Evolutionary conservation across 371 early-diverging fungal species (phyloP).

Genomic region (Syncephalastrum sp.): DNA sequence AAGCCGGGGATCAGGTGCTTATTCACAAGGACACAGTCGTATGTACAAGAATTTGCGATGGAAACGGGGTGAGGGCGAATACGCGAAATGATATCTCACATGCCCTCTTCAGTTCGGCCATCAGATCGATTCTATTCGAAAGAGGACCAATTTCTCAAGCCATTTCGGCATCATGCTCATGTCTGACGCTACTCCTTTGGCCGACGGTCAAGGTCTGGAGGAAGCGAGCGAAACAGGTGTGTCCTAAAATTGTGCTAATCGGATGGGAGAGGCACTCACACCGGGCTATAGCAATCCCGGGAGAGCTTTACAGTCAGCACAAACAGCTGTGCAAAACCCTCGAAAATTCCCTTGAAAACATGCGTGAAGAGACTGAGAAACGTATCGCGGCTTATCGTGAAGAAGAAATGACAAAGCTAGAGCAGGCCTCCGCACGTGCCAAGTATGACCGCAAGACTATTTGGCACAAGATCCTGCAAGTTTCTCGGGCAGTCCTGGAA

Average conservation of each 20-base stretch:
- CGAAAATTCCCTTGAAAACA: constrained; percentile 15
- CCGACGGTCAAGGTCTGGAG: constrained; percentile 8
- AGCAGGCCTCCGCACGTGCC: constrained; percentile 18
- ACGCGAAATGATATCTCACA: constrained; percentile 2
- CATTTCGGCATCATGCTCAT: constrained; percentile 28
- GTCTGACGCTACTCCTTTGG: constrained; percentile 10
- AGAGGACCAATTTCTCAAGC: constrained; percentile 20
- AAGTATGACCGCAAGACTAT: constrained; percentile 25
- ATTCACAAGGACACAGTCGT: constrained; percentile 18
- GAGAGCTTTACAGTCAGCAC: constrained; percentile 23
- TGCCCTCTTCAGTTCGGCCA: constrained; percentile 6
- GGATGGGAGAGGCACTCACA: too few species aligned
- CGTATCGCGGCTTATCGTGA: constrained; percentile 24
- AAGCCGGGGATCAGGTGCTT: constrained; percentile 22
- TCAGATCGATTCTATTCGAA: constrained; percentile 14
- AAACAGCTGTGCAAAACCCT: constrained; percentile 20
- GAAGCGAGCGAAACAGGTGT: not conserved
- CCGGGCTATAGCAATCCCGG: constrained; percentile 1
- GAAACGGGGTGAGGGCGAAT: constrained; percentile 4
- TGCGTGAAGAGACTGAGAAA: constrained; percentile 23
- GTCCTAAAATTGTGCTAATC: not conserved
- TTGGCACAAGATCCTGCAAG: constrained; percentile 33
- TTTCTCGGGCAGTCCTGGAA: constrained; percentile 19
- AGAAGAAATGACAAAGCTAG: constrained; percentile 22
- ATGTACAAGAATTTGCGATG: constrained; percentile 20